phyloP scores from a whole-genome alignment of 208 protist species.

The Leishmania braziliensis region DNA sequence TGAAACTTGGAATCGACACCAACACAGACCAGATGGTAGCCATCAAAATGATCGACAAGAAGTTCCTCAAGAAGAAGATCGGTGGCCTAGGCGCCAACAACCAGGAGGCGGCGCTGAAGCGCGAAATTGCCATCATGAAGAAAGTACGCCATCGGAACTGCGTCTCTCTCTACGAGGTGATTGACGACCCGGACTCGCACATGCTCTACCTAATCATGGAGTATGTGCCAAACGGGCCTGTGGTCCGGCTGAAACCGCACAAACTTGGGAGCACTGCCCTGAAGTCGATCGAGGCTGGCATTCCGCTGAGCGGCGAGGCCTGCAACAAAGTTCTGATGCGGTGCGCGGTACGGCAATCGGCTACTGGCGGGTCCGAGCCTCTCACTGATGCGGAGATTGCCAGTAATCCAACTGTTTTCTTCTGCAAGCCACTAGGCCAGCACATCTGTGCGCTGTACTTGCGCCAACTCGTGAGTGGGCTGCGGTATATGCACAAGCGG shows the following conservation, averaged over 20 bases:
- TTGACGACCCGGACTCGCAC: slow-evolving; percentile 91
- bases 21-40: slow-evolving; percentile 55
- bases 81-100: slow-evolving; percentile 25
- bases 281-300: slow-evolving; percentile 29
- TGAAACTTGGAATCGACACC: slow-evolving; percentile 65
- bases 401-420: slow-evolving; percentile 34
- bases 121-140: slow-evolving; percentile 94
- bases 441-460: slow-evolving; percentile 53
- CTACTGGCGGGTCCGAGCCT: slow-evolving; percentile 13
- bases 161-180: slow-evolving; percentile 94
- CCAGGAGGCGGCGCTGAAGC: slow-evolving; percentile 50
- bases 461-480: slow-evolving; percentile 73
- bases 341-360: slow-evolving; percentile 37
- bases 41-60: slow-evolving; percentile 88
- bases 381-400: slow-evolving; percentile 38
- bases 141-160: slow-evolving; percentile 95
- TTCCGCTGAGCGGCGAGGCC: slow-evolving; percentile 30
- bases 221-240: slow-evolving; percentile 82
- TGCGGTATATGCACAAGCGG: slow-evolving; percentile 80
- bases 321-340: slow-evolving; percentile 47
- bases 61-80: slow-evolving; percentile 62
- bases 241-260: slow-evolving; percentile 56
- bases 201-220: slow-evolving; percentile 94
- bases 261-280: slow-evolving; percentile 30
- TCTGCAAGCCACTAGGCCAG: slow-evolving; percentile 48